phyloP scores from a whole-genome alignment of 441 rosid species.

The Biscutella laevigata region DNA sequence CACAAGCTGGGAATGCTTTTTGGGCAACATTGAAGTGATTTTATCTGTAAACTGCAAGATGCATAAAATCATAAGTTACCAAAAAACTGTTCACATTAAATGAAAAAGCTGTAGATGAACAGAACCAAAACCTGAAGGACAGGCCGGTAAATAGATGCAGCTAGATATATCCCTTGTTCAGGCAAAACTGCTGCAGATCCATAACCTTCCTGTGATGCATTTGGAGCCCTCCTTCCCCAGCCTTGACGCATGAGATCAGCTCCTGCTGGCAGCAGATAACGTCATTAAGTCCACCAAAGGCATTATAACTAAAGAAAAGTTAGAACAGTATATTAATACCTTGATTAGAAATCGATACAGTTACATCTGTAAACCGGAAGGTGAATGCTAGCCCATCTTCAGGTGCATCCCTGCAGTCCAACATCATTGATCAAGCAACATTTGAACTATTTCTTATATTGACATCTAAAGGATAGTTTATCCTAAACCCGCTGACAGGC shows the following conservation, averaged over 20 bases:
- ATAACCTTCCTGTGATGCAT: conserved; percentile 85
- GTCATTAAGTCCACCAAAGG: conserved; percentile 5
- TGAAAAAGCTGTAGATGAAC: conserved; percentile 14
- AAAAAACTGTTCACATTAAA: conserved; percentile 8
- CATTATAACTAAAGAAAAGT: conserved; percentile 11
- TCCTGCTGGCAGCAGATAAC: conserved; percentile 34
- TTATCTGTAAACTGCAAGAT: conserved; percentile 84
- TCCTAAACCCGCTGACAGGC: background rate
- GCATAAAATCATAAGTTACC: conserved; percentile 23
- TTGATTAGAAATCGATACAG: conserved; percentile 70
- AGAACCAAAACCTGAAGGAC: conserved; percentile 70
- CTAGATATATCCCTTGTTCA: conserved; percentile 96
- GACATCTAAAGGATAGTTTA: background rate
- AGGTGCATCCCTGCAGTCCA: conserved; percentile 62
- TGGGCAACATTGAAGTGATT: conserved; percentile 75
- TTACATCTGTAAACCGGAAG: conserved; percentile 89
- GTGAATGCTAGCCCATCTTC: conserved; percentile 90
- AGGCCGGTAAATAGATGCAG: conserved; percentile 89
- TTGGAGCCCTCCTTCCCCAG: conserved; percentile 78
- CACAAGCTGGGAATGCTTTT: conserved; percentile 84
- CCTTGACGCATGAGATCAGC: conserved; percentile 85
- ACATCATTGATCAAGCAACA: conserved; percentile 23
- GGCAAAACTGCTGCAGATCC: conserved; percentile 95
- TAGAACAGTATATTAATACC: conserved; percentile 41
- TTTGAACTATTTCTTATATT: background rate